Base-by-base conservation (phyloP, 164 flowering plant genomes). In the Taxillus chinensis region DNA sequence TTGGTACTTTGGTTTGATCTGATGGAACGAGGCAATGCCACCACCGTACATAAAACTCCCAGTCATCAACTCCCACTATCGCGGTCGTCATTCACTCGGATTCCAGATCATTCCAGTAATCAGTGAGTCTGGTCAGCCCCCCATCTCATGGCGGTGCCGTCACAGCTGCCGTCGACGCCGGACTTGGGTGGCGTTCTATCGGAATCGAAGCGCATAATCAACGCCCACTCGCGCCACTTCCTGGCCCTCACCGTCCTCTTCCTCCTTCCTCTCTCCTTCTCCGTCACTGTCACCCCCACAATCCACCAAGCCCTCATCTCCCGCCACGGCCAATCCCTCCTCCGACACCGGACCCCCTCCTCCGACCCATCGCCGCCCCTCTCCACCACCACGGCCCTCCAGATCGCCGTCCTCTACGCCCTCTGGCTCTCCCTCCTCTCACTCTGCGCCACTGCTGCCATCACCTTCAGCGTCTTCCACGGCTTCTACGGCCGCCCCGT, bases 401-500 rank as follows among this genome's bases (percentile, higher is more conserved):
- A 60, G n/a, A 55, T 76, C 50, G n/a, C 57, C 3, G 5, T 37
- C 39, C 39, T 71, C 45, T 74, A 58, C 74, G 11, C 60, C 46
- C 38, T 75, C 59, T 39, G 71, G 14, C n/a, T 41, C 41, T 17
- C 68, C 61, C 0, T 70, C 59, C 66, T 82, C 68, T 77, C 75
- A 39, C 66, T 80, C 64, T 70, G 55, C 64, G 87, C 89, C 39
- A 41, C 67, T 13, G 80, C 72, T 7, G 63, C 93, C 9, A 70
- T 89, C 68, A 75, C 87, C 46, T 75, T 65, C 77, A 77, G 84
- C 69, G 77, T 84, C 55, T 67, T 61, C 68, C 85, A 82, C 39
- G 96, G 85, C 4, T 89, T 83, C 74, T 83, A 75, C 56, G 93
- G 89, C 41, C 74, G 88, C 9, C 93, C 93, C 41, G 96, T 89